Base-by-base conservation (phyloP, 495 filamentous ascomycete genomes). In the Opeltia flavorubescens region DNA sequence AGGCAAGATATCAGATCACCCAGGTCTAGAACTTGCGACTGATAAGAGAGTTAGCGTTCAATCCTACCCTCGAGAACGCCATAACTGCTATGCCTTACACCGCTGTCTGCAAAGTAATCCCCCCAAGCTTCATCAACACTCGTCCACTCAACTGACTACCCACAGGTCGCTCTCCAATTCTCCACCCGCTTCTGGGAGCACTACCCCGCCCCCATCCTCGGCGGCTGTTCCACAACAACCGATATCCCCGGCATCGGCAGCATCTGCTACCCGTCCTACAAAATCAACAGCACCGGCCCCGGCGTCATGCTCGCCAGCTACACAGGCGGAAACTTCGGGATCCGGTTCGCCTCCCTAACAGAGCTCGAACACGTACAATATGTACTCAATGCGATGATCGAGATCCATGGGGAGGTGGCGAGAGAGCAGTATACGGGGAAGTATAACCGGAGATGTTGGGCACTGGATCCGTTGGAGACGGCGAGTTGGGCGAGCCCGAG, bases 171-270 rank as follows among this genome's bases (percentile, higher is more conserved):
- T 0, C 66, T 84, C 3, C 76, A 77, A 34, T 84, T 76, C 59
- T 57, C 64, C 47, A 71, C 73, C 0, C 70, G 80, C 3, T 84
- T 84, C 69, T 84, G 81, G 80, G 80, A 83, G 49, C 70, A 81
- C 34, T 64, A 70, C 46, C 54, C 61, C 12, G 61, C 68, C 11
- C 80, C 80, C 5, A 83, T 84, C 55, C 62, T 71, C 47, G 80
- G 80, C 30, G 74, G 76, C 1, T 83, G 79, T 50, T 69, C 69
- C 15, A 65, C 63, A 0, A 5, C 42, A 13, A 65, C 69, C 4
- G 75, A 83, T 51, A 74, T 81, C 27, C 63, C 73, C 0, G 76
- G 77, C 1, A 66, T 83, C 39, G 70, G 72, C 0, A 63, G 40
- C 3, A 69, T 80, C 44, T 81, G 78, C 59, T 84, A 82, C 53